Percentiles rank a stretch among this genome's conserved stretches.
Evolutionary conservation across 176 grass and related monocot genomes (phyloP).

Genomic region (Pharus latifolius): DNA sequence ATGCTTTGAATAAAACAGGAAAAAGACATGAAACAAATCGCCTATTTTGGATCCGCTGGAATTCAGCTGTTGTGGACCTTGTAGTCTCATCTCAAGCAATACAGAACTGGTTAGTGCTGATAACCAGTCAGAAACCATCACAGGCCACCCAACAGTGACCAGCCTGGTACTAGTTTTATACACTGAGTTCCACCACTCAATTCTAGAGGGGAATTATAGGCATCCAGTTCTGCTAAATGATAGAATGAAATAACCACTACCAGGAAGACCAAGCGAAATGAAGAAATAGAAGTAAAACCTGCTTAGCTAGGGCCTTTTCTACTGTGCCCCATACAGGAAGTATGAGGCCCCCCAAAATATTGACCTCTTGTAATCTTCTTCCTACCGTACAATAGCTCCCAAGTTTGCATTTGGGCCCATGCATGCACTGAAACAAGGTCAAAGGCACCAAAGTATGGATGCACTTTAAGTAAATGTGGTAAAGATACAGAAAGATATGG

Average conservation of each 20-base stretch:
- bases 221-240: no score
- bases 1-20: no score
- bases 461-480: background rate
- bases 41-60: no score
- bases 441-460: background rate
- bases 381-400: constrained; percentile 79
- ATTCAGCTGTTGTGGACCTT: no score
- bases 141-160: no score
- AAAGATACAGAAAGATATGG: background rate
- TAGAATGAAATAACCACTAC: background rate
- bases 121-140: no score
- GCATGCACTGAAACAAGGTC: constrained; percentile 71
- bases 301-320: constrained; percentile 73
- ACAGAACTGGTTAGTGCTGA: no score
- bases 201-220: no score
- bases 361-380: constrained; percentile 82
- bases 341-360: constrained; percentile 83
- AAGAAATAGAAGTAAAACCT: constrained; percentile 22
- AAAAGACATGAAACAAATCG: no score
- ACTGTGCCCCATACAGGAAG: constrained; percentile 82
- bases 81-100: no score
- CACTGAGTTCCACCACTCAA: no score
- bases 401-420: constrained; percentile 90
- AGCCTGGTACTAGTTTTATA: no score
- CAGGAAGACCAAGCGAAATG: background rate